Percentiles rank a stretch among this genome's conserved stretches.
Conservation (phyloP, 352 stramenopile genomes). For the Globisporangium canariense region DNA sequence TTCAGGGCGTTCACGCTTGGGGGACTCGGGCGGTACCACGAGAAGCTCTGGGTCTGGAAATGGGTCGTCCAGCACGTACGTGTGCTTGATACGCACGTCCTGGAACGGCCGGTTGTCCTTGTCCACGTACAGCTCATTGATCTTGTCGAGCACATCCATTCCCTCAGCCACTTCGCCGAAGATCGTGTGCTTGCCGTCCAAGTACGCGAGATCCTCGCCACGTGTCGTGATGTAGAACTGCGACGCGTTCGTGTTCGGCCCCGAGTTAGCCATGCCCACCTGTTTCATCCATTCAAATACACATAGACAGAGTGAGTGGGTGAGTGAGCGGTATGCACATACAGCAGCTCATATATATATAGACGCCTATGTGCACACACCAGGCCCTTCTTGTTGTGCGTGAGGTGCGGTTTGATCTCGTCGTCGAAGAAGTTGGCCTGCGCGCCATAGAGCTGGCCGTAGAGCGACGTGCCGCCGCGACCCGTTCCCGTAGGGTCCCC, state of each 20-base stretch:
- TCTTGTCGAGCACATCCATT: slow-evolving; percentile 92
- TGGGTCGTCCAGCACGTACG: slow-evolving; percentile 83
- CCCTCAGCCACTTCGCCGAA: slow-evolving; percentile 92
- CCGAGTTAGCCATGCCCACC: slow-evolving; percentile 85
- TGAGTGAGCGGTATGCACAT: neutral
- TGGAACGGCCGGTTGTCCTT: slow-evolving; percentile 93
- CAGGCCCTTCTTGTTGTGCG: slow-evolving; percentile 54
- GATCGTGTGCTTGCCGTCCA: slow-evolving; percentile 90
- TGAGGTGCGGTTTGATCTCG: slow-evolving; percentile 52
- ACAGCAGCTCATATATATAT: neutral
- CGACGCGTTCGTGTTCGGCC: slow-evolving; percentile 74
- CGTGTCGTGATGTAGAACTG: slow-evolving; percentile 98
- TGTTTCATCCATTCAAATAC: neutral
- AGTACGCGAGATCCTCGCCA: slow-evolving; percentile 85
- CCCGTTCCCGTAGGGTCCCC: slow-evolving; percentile 92
- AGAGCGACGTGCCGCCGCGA: slow-evolving; percentile 92
- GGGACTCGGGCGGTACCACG: slow-evolving; percentile 80
- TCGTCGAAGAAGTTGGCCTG: slow-evolving; percentile 79
- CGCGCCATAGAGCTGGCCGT: slow-evolving; percentile 89
- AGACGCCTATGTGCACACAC: neutral
- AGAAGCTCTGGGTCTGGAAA: slow-evolving; percentile 73
- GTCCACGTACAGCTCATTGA: slow-evolving; percentile 96
- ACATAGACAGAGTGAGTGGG: neutral
- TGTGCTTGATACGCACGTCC: slow-evolving; percentile 96
- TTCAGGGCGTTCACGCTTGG: slow-evolving; percentile 79